Percentiles rank a stretch among this genome's conserved stretches.
Conservation (phyloP, 257 asterid genomes). For the Craterostigma plantagineum region DNA sequence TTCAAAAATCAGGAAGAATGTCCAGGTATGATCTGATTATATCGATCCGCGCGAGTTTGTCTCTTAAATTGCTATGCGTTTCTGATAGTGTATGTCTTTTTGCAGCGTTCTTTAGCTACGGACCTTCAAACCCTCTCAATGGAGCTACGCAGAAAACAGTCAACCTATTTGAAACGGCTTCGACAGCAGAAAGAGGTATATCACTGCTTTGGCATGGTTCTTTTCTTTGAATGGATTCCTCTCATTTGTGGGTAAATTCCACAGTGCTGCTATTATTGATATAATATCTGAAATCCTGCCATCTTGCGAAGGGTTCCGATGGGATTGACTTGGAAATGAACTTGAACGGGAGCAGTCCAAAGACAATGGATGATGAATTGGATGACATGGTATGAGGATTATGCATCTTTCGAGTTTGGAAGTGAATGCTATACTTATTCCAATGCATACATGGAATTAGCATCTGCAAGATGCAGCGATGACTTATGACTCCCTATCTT, state of each 20-base stretch:
- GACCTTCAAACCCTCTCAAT: slow-evolving; percentile 66
- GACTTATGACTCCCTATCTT: too few relatives aligned
- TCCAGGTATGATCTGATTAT: slow-evolving; percentile 44
- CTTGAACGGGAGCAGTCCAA: slow-evolving; percentile 58
- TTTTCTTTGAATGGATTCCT: background rate
- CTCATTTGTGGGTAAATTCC: too few relatives aligned
- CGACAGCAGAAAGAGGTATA: slow-evolving; percentile 65
- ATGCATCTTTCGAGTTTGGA: background rate
- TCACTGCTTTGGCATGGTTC: slow-evolving; percentile 7
- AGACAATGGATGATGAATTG: slow-evolving; percentile 51
- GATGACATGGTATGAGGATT: slow-evolving; percentile 67
- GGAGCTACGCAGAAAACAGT: slow-evolving; percentile 63
- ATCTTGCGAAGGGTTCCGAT: slow-evolving; percentile 63
- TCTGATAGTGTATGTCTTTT: slow-evolving; percentile 13
- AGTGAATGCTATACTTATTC: background rate
- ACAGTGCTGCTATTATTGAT: background rate
- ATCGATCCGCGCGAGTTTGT: too few relatives aligned
- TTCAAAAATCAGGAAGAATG: slow-evolving; percentile 88
- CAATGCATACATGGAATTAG: too few relatives aligned
- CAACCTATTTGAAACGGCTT: slow-evolving; percentile 53
- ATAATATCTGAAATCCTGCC: slow-evolving; percentile 8
- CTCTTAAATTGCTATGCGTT: background rate
- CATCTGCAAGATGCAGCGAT: too few relatives aligned
- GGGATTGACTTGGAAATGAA: slow-evolving; percentile 98
- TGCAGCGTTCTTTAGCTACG: slow-evolving; percentile 73